These are phyloP conservation scores for Pelargonium fulgidum DNA, from an alignment of 441 rosid species.

Conservation along the genomic window DNA sequence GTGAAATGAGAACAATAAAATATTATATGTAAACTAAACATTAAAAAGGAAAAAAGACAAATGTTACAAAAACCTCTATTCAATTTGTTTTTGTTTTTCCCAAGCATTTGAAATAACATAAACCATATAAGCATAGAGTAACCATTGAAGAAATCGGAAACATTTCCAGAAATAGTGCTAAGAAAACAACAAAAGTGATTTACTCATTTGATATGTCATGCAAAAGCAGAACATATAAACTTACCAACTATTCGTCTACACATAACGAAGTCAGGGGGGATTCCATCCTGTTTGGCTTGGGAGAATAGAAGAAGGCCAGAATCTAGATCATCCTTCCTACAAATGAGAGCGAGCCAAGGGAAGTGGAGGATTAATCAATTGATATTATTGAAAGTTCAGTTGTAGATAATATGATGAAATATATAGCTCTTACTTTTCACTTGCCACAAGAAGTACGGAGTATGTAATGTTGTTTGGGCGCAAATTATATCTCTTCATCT, in stretches of 20 bases:
- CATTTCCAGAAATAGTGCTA: background rate
- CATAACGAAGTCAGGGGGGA: constrained; percentile 57
- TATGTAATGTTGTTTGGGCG: constrained; percentile 68
- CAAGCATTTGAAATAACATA: background rate
- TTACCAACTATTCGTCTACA: constrained; percentile 69
- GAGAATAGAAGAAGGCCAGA: constrained; percentile 55
- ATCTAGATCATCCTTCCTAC: constrained; percentile 75
- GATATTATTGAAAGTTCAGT: constrained; percentile 2
- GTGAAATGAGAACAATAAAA: too few species aligned
- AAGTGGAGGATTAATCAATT: background rate
- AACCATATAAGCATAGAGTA: background rate
- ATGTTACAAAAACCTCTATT: background rate
- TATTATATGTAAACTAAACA: background rate
- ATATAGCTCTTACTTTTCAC: constrained; percentile 53
- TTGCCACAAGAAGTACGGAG: constrained; percentile 68
- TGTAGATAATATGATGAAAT: constrained; percentile 13
- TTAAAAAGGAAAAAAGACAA: background rate
- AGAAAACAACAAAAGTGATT: background rate
- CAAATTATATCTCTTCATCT: constrained; percentile 57
- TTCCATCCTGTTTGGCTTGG: constrained; percentile 58
- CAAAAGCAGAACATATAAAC: constrained; percentile 19
- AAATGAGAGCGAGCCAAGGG: constrained; percentile 19
- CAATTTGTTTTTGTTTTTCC: background rate
- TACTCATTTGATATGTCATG: background rate
- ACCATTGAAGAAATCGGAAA: background rate